These are phyloP conservation scores for Cryptococcus sp. DNA, from an alignment of 1,284 basidiomycete genomes.

Conservation along the genomic window DNA sequence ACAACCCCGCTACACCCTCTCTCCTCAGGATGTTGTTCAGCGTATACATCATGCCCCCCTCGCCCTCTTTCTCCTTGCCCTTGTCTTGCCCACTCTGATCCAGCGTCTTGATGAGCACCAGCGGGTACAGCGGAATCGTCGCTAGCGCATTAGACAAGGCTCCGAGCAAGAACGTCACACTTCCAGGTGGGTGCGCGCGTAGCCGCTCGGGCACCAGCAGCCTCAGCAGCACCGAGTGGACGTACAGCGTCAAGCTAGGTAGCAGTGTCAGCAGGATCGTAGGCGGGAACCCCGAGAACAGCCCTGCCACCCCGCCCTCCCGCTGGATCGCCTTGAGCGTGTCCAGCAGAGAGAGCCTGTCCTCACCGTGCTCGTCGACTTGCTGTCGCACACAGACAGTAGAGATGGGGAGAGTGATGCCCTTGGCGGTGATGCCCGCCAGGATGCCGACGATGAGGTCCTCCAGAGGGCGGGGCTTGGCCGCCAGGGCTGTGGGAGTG, in stretches of 20 bases:
- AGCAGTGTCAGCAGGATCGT: constrained; percentile 31
- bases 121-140: constrained; percentile 45
- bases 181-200: constrained; percentile 39
- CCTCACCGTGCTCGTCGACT: constrained; percentile 42
- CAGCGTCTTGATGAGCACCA: constrained; percentile 51
- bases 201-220: constrained; percentile 37
- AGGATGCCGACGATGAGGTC: constrained; percentile 52
- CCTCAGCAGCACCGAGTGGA: constrained; percentile 41
- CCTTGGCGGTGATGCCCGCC: constrained; percentile 50
- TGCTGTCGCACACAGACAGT: constrained; percentile 53
- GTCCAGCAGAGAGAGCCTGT: constrained; percentile 9
- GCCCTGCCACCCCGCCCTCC: constrained; percentile 30
- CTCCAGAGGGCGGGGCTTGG: constrained; percentile 23
- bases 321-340: constrained; percentile 22
- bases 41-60: constrained; percentile 17
- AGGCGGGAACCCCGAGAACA: constrained; percentile 32
- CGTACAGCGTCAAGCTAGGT: constrained; percentile 48
- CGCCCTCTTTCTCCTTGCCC: constrained; percentile 1
- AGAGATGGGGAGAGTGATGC: constrained; percentile 52
- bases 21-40: constrained; percentile 57
- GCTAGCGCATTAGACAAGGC: constrained; percentile 51
- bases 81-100: constrained; percentile 21
- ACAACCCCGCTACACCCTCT: constrained; percentile 69
- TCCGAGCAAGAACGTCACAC: constrained; percentile 50
- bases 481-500: not conserved